Evolutionary conservation across 371 early-diverging fungal genomes (phyloP), one percentile per base, ranked within the genome.

Genomic region (Fennellomyces sp.): DNA sequence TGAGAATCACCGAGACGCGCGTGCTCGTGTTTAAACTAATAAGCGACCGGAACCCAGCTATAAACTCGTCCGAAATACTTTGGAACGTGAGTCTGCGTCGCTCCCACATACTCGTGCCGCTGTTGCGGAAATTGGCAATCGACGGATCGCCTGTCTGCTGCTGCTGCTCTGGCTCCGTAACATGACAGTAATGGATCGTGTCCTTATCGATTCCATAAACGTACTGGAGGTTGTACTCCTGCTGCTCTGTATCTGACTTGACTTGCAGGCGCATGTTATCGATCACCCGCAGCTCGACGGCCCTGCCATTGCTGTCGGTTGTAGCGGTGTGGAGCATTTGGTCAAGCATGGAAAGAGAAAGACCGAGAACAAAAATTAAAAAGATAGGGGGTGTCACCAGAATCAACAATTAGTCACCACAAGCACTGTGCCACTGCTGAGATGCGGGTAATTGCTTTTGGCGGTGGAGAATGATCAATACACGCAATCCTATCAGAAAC

Each of bases 1-100:
- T 69, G 28, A 69, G 30, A 15, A 69, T 36, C 6, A 56, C 63
- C 45, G 52, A 50, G 3, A 63, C 57, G 8, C 55, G 56, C n/a
- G 52, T 56, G n/a, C 26, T 31, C 30, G 12, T 12, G 17, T 53
- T 29, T 2, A 35, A 48, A n/a, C 26, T n/a, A 23, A 35, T 35
- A 19, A 48, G 56, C 31, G 35, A 23, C 21, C 52, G 49, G 17
- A 63, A 35, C 27, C 38, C 27, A 21, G 21, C 49, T 6, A 47
- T 42, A 55, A 61, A 61, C 6, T 35, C 39, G 15, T 21, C 23
- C n/a, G 17, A 21, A 11, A 25, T 21, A 13, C 15, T 17, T 29
- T 23, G 31, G 21, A 54, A 53, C 21, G 6, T 31, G 28, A 61
- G 21, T 15, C 49, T 55, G 5, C 39, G 47, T n/a, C 13, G 60